Base-by-base conservation (phyloP, 192 early-diverging fungal species). In the Rhizophlyctis rosea region DNA sequence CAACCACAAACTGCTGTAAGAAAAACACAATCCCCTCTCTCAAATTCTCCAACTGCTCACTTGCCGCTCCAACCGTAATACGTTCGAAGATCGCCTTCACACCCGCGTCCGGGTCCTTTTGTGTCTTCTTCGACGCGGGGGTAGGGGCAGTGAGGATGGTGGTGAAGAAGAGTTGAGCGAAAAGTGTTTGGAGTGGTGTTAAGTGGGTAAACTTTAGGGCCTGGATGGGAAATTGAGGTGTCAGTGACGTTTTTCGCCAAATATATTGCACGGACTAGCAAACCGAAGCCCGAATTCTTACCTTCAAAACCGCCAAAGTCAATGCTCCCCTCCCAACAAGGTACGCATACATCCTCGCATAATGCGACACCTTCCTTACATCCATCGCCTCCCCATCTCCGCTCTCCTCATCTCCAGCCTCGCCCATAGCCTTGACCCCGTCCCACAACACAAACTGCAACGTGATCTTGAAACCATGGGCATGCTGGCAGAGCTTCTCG, bases 401-500 rank as follows among this genome's bases (percentile, higher is more conserved):
- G 54, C 88, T 90, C n/a, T 68, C 76, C 51, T 91, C 91, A 29
- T 88, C 91, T 23, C 73, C 68, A n/a, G 61, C 60, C 11, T 74
- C 79, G 28, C 86, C 90, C 69, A 91, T 78, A 53, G 86, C 88
- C 53, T 96, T 85, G 57, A 99, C 67, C 64, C 91, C 84, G 74
- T 99, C 96, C 96, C 96, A 99, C 39, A 99, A 79, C 16, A 87
- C 85, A 70, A 90, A 99, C 81, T 95, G 92, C 67, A 93, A 87
- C 3, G 96, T 99, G 59, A 97, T 82, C 72, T 86, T 87, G 79
- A 87, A 91, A 5, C 86, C 85, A 69, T 90, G 84, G 64, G 88
- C 80, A 39, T 85, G 73, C 32, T 76, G 72, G 70, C 93, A 96
- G 56, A 99, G 75, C 54, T 86, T 79, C 57, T 91, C 75, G 7